Evolutionary conservation across 2,329 filamentous ascomycete species (phyloP), one percentile per base, ranked within the genome.

Genomic region (Diplodia intermedia): DNA sequence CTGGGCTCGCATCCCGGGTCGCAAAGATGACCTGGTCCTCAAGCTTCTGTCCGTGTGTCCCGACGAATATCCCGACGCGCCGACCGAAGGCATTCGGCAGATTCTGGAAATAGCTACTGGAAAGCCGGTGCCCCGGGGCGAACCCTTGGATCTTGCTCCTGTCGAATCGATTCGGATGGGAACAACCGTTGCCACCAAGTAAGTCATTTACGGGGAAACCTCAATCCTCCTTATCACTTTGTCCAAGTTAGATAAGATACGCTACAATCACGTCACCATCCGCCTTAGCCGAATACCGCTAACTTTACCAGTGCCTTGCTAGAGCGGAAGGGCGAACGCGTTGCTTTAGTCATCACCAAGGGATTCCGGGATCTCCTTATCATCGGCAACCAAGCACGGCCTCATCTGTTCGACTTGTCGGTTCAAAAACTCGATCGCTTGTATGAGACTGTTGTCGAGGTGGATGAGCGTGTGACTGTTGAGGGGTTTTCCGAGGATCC

Each of bases 1-100:
- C 89, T 93, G 70, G 93, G 93, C 72, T 93, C 93, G 69, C 93
- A 38, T 97, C 97, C 78, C 97, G 93, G 54, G 93, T 97, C 80
- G 96, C 79, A 83, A 86, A 74, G 87, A 94, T 76, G 91, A 95
- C 76, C 86, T 77, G 18, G 66, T 77, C 11, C 68, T 77, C 49
- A 77, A 77, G 57, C 70, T 77, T 2, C 69, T 78, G n/a, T 74
- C 71, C 5, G 70, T 72, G 67, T 74, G 75, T 65, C 76, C 75
- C 2, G 60, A 67, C 3, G 75, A 78, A 54, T 78, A 77, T 57
- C 62, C 67, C 14, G 75, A 78, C 71, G 76, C 76, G 9, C 76
- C 76, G 6, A 74, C 72, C 36, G 76, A 78, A 70, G 75, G 73
- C 29, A 76, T 77, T 14, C 70, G 76, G n/a, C 71, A 75, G 12